These are phyloP conservation scores for Entoloma clypeatum DNA, from an alignment of 1,284 basidiomycete genomes.

Conservation along the genomic window DNA sequence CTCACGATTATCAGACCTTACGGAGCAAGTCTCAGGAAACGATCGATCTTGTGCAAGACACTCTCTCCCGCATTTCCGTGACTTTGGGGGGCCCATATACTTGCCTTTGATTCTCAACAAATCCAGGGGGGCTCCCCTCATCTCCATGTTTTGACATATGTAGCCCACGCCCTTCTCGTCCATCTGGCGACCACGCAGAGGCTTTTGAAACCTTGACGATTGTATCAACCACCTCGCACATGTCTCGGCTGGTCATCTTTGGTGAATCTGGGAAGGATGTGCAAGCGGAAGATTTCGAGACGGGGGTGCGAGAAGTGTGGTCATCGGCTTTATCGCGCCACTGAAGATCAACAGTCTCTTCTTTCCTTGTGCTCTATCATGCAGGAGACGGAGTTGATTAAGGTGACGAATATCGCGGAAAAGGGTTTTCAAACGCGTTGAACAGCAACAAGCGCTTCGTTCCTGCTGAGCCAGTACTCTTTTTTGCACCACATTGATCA, in stretches of 20 bases:
- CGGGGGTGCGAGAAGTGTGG: constrained; percentile 89
- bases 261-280: constrained; percentile 92
- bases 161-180: constrained; percentile 79
- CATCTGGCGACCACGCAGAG: constrained; percentile 53
- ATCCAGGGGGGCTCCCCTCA: constrained; percentile 80
- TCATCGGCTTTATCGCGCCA: constrained; percentile 74
- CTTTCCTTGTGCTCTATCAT: constrained; percentile 83
- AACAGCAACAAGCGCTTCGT: constrained; percentile 78
- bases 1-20: constrained; percentile 87
- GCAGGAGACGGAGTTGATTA: constrained; percentile 80
- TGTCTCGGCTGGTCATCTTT: constrained; percentile 86
- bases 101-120: constrained; percentile 78
- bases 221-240: constrained; percentile 78
- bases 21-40: constrained; percentile 94
- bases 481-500: constrained; percentile 88
- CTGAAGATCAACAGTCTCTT: constrained; percentile 75
- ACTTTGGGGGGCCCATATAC: constrained; percentile 73
- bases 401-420: constrained; percentile 84
- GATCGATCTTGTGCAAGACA: constrained; percentile 83
- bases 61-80: constrained; percentile 79
- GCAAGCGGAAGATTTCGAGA: constrained; percentile 88
- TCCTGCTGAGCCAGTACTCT: constrained; percentile 72
- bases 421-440: constrained; percentile 84
- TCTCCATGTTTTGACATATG: constrained; percentile 88
- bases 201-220: constrained; percentile 67